phyloP scores from a whole-genome alignment of 2,329 filamentous ascomycete species.

The Fusarium sp. region DNA sequence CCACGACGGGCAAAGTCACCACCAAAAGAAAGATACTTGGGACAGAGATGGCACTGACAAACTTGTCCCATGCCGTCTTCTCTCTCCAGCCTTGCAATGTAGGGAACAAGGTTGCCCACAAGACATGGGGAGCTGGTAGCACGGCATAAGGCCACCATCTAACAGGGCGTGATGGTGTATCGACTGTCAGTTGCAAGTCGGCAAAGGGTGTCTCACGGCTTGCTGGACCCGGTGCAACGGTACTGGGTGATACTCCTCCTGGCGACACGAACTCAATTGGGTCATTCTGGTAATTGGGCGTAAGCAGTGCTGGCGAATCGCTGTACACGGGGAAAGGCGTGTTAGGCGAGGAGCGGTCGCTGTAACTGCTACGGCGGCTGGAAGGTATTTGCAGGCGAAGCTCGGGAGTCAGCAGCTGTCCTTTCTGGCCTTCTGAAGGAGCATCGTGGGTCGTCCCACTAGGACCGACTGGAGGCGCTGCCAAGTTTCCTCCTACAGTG shows the following conservation, averaged over 20 bases:
- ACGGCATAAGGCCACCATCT: slow-evolving; percentile 84
- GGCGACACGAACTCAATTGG: slow-evolving; percentile 65
- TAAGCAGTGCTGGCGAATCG: slow-evolving; percentile 63
- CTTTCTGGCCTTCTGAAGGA: slow-evolving; percentile 1
- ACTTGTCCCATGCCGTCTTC: slow-evolving; percentile 86
- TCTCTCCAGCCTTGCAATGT: slow-evolving; percentile 84
- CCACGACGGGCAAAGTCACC: slow-evolving; percentile 90
- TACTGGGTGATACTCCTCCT: slow-evolving; percentile 53
- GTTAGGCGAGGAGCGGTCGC: slow-evolving; percentile 58
- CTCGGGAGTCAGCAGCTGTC: slow-evolving; percentile 26
- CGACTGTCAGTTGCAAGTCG: slow-evolving; percentile 52
- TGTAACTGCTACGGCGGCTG: slow-evolving; percentile 54
- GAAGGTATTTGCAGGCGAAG: slow-evolving; percentile 59
- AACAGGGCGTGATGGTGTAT: slow-evolving; percentile 57
- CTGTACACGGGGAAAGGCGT: slow-evolving; percentile 76
- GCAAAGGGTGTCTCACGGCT: slow-evolving; percentile 61
- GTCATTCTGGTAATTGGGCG: slow-evolving; percentile 52
- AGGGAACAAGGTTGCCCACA: slow-evolving; percentile 83
- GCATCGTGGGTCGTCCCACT: slow-evolving; percentile 28
- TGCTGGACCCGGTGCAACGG: slow-evolving; percentile 50
- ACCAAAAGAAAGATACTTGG: slow-evolving; percentile 91
- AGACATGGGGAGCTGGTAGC: slow-evolving; percentile 75
- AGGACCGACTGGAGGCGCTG: slow-evolving; percentile 51
- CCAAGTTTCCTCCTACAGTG: slow-evolving; percentile 53
- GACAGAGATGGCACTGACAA: slow-evolving; percentile 84